Percentiles rank a stretch among this genome's conserved stretches.
Evolutionary conservation across 352 stramenopile genomes (phyloP).

Genomic region (Phytophthora capsici): DNA sequence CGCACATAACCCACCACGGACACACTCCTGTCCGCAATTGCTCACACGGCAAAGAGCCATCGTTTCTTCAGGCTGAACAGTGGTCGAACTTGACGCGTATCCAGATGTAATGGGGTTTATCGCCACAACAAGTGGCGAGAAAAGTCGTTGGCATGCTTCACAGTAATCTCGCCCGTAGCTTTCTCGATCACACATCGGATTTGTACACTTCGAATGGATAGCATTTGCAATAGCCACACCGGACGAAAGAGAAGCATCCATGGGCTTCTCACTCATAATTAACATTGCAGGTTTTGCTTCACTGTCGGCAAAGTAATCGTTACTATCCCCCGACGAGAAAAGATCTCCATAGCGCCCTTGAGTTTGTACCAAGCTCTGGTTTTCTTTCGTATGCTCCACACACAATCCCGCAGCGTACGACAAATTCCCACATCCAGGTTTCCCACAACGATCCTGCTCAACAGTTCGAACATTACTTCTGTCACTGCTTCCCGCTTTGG

Average conservation of each 20-base stretch:
- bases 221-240: constrained; percentile 14
- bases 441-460: constrained; percentile 38
- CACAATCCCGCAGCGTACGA: constrained; percentile 61
- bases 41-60: constrained; percentile 48
- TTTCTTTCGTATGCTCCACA: constrained; percentile 54
- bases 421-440: constrained; percentile 47
- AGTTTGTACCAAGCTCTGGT: constrained; percentile 20
- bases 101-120: constrained; percentile 32
- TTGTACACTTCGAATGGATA: constrained; percentile 48
- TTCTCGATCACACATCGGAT: constrained; percentile 63
- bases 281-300: constrained; percentile 41
- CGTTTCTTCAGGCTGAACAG: constrained; percentile 19
- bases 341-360: constrained; percentile 20
- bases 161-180: constrained; percentile 67
- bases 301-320: constrained; percentile 21
- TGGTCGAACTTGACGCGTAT: constrained; percentile 26
- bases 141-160: constrained; percentile 65
- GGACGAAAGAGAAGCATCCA: constrained; percentile 11
- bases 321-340: constrained; percentile 12
- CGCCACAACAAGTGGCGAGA: constrained; percentile 56
- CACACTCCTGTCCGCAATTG: constrained; percentile 37
- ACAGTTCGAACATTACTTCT: constrained; percentile 36
- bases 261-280: constrained; percentile 24
- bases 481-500: not conserved
- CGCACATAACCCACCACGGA: constrained; percentile 50